phyloP scores from a whole-genome alignment of 306 rosid species.

The Prunus kanzakura region DNA sequence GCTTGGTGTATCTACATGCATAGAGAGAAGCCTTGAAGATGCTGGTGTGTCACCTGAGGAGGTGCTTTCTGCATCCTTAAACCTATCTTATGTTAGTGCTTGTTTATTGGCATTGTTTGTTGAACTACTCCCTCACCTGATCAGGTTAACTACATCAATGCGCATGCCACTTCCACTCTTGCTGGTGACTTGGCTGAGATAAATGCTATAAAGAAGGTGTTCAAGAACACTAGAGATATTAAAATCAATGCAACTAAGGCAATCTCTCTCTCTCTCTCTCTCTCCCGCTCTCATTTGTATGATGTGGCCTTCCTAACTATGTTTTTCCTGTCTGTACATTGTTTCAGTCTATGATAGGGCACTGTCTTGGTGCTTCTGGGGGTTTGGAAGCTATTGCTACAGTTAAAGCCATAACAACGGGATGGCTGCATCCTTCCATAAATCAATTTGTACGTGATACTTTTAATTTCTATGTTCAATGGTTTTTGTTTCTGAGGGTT shows the following conservation, averaged over 20 bases:
- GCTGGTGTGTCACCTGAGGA: slow-evolving; percentile 98
- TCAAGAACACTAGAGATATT: slow-evolving; percentile 79
- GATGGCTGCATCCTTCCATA: slow-evolving; percentile 97
- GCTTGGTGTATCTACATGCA: slow-evolving; percentile 96
- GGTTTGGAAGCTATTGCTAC: slow-evolving; percentile 99
- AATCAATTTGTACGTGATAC: slow-evolving; percentile 83
- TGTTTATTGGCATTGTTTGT: not conserved
- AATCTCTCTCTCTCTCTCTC: slow-evolving; percentile 28
- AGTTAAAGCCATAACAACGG: slow-evolving; percentile 85
- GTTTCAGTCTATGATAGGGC: slow-evolving; percentile 95
- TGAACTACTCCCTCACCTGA: slow-evolving; percentile 17
- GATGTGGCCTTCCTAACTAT: slow-evolving; percentile 26
- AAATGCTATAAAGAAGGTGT: slow-evolving; percentile 91
- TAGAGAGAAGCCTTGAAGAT: slow-evolving; percentile 88
- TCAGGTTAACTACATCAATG: slow-evolving; percentile 97
- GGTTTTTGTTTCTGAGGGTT: not conserved
- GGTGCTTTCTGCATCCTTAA: slow-evolving; percentile 38
- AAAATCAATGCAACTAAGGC: slow-evolving; percentile 98
- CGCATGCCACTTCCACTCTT: slow-evolving; percentile 96
- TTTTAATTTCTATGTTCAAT: not conserved
- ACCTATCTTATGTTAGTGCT: not conserved
- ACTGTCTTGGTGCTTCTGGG: slow-evolving; percentile 98
- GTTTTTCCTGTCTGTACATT: slow-evolving; percentile 25
- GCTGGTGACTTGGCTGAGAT: slow-evolving; percentile 98
- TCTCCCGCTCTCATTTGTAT: slow-evolving; percentile 11